A percentile compares a stretch with the other conserved stretches of the same genome.
Conservation (phyloP, 768 basidiomycete species). For the Suillus fuscotomentosus region DNA sequence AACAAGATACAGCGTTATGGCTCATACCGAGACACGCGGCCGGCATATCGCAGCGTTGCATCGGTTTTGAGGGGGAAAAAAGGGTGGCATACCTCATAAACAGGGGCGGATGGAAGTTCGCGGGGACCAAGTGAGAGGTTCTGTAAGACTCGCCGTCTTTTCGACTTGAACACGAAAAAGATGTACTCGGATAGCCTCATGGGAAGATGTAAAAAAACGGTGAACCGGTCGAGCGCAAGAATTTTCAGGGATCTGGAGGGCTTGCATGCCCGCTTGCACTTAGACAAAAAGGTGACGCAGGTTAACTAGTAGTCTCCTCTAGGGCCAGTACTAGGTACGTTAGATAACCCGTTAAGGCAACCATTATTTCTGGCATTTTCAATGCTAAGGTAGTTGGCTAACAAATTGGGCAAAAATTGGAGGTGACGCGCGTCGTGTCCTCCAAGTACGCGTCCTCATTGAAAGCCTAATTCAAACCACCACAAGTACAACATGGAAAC, state of each 20-base stretch:
- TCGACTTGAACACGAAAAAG: neutral
- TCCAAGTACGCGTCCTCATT: conserved; percentile 18
- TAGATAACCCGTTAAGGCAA: neutral
- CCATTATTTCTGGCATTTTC: conserved; percentile 2
- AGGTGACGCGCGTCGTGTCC: conserved; percentile 28
- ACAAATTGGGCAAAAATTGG: conserved; percentile 17
- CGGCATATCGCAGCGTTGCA: neutral
- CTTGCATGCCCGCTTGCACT: neutral
- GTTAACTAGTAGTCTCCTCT: neutral
- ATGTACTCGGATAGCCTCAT: neutral
- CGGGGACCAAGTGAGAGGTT: neutral
- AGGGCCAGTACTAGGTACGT: neutral
- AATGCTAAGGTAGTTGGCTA: conserved; percentile 5
- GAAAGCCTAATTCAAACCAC: conserved; percentile 6
- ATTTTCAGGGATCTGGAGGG: neutral
- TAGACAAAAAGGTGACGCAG: neutral
- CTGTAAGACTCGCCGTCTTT: neutral
- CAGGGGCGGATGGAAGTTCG: neutral
- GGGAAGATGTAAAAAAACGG: neutral
- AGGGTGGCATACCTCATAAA: neutral
- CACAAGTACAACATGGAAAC: conserved; percentile 67
- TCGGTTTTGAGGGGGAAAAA: neutral
- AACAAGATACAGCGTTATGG: neutral
- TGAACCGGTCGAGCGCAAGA: neutral
- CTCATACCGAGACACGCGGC: neutral